These are phyloP conservation scores for Quercus parvula DNA, from an alignment of 306 rosid species.

Conservation along the genomic window DNA sequence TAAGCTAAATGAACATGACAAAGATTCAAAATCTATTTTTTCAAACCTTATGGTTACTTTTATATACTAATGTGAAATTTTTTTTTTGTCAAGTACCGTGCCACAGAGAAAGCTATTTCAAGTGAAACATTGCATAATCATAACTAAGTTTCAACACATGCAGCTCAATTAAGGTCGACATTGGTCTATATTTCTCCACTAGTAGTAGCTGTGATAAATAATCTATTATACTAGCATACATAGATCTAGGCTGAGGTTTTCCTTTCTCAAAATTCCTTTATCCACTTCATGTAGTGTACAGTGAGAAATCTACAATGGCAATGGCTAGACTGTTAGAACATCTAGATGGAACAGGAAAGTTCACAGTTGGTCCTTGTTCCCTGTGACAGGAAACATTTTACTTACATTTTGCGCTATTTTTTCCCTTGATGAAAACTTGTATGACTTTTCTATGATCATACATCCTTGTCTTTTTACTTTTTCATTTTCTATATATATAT, in stretches of 20 bases:
- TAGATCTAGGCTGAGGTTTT: neutral
- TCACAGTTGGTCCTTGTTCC: neutral
- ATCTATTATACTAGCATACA: neutral
- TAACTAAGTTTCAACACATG: neutral
- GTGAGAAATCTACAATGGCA: neutral
- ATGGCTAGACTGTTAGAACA: neutral
- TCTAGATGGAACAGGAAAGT: neutral
- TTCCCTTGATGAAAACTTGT: neutral
- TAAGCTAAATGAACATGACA: neutral
- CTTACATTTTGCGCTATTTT: neutral
- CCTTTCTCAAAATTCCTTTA: neutral
- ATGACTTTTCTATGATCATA: neutral
- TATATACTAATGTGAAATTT: neutral
- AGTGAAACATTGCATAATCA: neutral
- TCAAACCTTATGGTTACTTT: neutral
- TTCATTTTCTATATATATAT: neutral
- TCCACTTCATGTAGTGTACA: neutral
- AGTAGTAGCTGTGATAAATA: neutral
- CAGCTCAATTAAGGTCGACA: neutral
- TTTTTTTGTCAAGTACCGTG: neutral
- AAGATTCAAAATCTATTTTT: neutral
- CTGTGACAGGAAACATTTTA: neutral
- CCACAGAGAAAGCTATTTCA: neutral
- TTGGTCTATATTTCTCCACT: neutral
- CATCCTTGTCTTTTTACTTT: neutral